Percentiles rank a stretch among this genome's conserved stretches.
phyloP scores from a whole-genome alignment of 2,329 filamentous ascomycete species.

The Basipetospora sp. region DNA sequence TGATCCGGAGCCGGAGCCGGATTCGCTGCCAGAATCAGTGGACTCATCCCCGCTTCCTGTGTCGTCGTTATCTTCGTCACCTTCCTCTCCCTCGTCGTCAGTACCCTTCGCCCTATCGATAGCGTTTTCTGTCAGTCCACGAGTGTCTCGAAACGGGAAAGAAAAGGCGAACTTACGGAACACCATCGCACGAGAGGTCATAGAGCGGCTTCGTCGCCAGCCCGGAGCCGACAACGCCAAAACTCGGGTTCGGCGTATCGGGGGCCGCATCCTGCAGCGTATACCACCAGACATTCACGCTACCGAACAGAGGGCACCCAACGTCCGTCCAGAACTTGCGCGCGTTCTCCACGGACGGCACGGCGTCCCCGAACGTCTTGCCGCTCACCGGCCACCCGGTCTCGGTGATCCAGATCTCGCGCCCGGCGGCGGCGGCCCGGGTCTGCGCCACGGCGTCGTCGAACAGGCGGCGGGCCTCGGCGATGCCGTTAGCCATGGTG shows the following conservation, averaged over 20 bases:
- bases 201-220: slow-evolving; percentile 42
- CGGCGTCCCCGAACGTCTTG: slow-evolving; percentile 42
- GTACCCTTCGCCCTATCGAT: slow-evolving; percentile 9
- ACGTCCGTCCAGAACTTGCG: slow-evolving; percentile 69
- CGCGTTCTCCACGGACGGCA: slow-evolving; percentile 52
- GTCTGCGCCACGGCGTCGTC: slow-evolving; percentile 49
- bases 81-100: not conserved
- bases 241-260: slow-evolving; percentile 49
- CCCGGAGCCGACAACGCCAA: slow-evolving; percentile 45
- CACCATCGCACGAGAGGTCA: slow-evolving; percentile 43
- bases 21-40: not conserved
- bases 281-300: slow-evolving; percentile 60
- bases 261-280: slow-evolving; percentile 54
- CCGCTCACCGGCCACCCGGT: slow-evolving; percentile 75
- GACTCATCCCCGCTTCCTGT: not conserved
- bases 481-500: slow-evolving; percentile 51
- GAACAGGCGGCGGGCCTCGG: slow-evolving; percentile 51
- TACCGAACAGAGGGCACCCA: slow-evolving; percentile 55
- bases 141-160: slow-evolving; percentile 8
- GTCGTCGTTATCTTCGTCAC: not conserved
- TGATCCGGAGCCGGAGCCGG: not conserved
- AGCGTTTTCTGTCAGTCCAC: slow-evolving; percentile 8
- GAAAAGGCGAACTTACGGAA: slow-evolving; percentile 6
- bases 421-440: slow-evolving; percentile 42
- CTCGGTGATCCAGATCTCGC: slow-evolving; percentile 75